phyloP scores from a whole-genome alignment of 169 alveolate species.

The Plasmodium cynomolgi region DNA sequence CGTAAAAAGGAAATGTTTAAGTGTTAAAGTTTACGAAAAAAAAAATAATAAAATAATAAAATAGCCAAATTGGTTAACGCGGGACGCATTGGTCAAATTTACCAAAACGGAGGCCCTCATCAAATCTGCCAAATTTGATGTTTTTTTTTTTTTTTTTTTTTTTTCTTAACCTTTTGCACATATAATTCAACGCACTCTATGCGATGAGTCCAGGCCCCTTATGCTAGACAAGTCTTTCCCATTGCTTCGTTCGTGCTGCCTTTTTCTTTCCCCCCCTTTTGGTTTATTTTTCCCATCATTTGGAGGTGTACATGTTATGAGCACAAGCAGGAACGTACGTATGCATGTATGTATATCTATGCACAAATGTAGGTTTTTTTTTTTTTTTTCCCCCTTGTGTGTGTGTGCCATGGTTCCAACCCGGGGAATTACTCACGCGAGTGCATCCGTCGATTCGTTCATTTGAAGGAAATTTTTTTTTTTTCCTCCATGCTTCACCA shows the following conservation, averaged over 20 bases:
- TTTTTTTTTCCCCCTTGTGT: not conserved
- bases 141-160: not conserved
- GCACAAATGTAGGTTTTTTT: not conserved
- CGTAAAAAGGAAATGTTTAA: not conserved
- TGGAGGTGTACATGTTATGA: not conserved
- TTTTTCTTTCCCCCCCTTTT: not conserved
- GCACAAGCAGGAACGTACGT: not conserved
- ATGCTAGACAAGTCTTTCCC: not conserved
- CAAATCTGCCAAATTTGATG: not conserved
- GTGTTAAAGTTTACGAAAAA: constrained; percentile 1
- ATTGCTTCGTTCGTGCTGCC: not conserved
- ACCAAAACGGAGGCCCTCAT: not conserved
- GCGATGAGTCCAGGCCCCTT: not conserved
- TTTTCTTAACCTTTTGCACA: not conserved
- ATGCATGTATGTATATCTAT: not conserved
- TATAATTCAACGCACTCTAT: constrained; percentile 3
- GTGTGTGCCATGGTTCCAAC: not conserved
- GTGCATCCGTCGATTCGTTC: not conserved
- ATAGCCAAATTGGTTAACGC: constrained; percentile 1
- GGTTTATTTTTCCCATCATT: not conserved
- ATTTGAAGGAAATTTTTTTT: not conserved
- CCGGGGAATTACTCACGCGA: not conserved
- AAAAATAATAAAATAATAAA: not conserved
- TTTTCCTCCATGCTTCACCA: not conserved
- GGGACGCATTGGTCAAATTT: not conserved